These are phyloP conservation scores for Wickerhamiella kazuoi DNA, from an alignment of 805 yeast species.

Conservation along the genomic window DNA sequence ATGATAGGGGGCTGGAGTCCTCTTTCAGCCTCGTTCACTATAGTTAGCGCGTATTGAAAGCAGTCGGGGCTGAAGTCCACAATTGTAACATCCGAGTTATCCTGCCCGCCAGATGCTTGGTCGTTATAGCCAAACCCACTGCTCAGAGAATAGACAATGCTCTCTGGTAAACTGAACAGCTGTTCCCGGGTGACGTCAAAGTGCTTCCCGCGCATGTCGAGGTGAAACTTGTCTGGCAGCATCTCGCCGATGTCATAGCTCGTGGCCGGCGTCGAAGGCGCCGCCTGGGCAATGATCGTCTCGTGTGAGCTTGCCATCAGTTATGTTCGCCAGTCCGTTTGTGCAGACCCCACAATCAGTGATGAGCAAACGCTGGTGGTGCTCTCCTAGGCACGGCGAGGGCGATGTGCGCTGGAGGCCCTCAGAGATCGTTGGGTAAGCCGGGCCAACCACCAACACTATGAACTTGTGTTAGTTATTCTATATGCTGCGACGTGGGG, in stretches of 20 bases:
- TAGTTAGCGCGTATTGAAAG: constrained; percentile 62
- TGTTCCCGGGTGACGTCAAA: constrained; percentile 76
- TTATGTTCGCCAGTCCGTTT: too few relatives aligned
- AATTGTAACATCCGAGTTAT: constrained; percentile 12
- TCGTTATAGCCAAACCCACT: constrained; percentile 68
- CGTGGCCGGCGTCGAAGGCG: constrained; percentile 1
- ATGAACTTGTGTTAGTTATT: too few relatives aligned
- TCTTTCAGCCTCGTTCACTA: constrained; percentile 51
- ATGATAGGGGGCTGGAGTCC: constrained; percentile 26
- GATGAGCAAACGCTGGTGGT: too few relatives aligned
- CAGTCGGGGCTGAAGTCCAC: constrained; percentile 80
- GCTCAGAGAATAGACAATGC: constrained; percentile 65
- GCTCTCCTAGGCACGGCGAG: too few relatives aligned
- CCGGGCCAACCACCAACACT: too few relatives aligned
- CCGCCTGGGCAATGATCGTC: constrained; percentile 24
- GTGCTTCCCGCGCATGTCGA: constrained; percentile 57
- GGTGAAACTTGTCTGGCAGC: constrained; percentile 27
- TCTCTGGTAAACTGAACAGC: constrained; percentile 80
- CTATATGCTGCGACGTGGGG: too few relatives aligned
- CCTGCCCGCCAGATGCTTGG: constrained; percentile 3
- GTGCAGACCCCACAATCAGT: too few relatives aligned
- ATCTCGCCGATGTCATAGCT: constrained; percentile 2
- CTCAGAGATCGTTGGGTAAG: too few relatives aligned
- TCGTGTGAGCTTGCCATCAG: background rate
- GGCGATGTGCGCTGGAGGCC: too few relatives aligned